phyloP scores from a whole-genome alignment of 139 green algal species.

The Chlorella sp. region DNA sequence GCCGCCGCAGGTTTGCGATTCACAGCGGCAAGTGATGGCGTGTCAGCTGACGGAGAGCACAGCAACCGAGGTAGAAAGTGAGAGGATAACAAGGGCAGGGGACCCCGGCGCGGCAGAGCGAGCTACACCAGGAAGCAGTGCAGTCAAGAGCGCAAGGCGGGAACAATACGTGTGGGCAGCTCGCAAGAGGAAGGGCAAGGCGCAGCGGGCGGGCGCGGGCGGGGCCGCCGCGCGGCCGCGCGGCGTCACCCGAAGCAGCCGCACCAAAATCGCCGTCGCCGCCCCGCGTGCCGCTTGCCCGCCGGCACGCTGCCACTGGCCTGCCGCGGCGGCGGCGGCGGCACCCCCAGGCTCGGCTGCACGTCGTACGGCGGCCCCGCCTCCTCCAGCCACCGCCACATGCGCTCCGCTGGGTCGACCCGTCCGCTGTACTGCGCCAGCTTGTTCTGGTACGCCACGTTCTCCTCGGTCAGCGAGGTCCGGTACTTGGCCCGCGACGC shows the following conservation, averaged over 20 bases:
- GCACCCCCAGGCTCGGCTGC: slow-evolving; percentile 22
- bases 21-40: no score
- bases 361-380: slow-evolving; percentile 40
- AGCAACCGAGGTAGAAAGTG: no score
- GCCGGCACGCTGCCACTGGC: not conserved
- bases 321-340: not conserved
- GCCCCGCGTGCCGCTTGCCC: slow-evolving; percentile 1
- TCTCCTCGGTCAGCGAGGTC: slow-evolving; percentile 25
- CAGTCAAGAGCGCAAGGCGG: no score
- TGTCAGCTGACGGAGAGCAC: no score
- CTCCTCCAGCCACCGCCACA: slow-evolving; percentile 41
- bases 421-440: slow-evolving; percentile 27
- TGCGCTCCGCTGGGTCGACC: slow-evolving; percentile 21
- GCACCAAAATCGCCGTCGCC: not conserved
- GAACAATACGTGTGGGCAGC: no score
- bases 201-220: no score
- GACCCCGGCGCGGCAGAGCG: no score
- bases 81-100: no score
- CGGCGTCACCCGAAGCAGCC: slow-evolving; percentile 2
- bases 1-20: no score
- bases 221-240: no score
- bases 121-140: no score
- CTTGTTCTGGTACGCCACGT: slow-evolving; percentile 21
- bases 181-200: no score
- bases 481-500: slow-evolving; percentile 23